Evolutionary conservation across 768 basidiomycete species (phyloP), one percentile per base, ranked within the genome.

Genomic region (Kwoniella botswanensis): DNA sequence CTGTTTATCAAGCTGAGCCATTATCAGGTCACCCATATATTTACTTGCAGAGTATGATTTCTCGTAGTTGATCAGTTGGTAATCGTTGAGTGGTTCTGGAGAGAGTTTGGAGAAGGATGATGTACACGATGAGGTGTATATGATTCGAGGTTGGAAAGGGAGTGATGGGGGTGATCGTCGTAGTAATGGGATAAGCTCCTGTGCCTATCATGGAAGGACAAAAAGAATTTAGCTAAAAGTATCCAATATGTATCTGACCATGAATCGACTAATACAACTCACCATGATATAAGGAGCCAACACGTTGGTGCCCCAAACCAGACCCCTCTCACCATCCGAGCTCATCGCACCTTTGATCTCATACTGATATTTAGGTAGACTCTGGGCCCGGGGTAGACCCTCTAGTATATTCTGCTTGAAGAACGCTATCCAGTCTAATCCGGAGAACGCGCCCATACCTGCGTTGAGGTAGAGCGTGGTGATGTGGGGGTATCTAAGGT

Each of bases 381-480:
- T 78, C 29, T 78, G 53, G 2, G 76, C 73, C 18, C 72, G 66
- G 4, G 73, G 58, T 4, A 76, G 68, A 9, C 79, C 78, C 6
- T 73, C 71, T 21, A 26, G 35, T 13, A 80, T 41, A 26, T 79
- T 65, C 70, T 84, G 79, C 29, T 67, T 59, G 41, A 74, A 44
- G 26, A 82, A 75, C 0, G 35, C 65, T 3, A 71, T 55, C 74
- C 77, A 83, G 57, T 76, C 42, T 46, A 80, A 59, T 18, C 78
- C 76, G 1, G 61, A 71, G 65, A 76, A 80, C 0, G 79, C 76
- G 18, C 78, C 81, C 24, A 82, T 74, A 7, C 82, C 84, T 6
- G 84, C 84, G 67, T 84, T 84, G 29, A 80, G 73, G 70, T 76
- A 83, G 11, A 84, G 74, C 1, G 79, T 75, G 0, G 82, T 84